Base-by-base conservation (phyloP, 352 stramenopile species). In the Globisporangium solare region DNA sequence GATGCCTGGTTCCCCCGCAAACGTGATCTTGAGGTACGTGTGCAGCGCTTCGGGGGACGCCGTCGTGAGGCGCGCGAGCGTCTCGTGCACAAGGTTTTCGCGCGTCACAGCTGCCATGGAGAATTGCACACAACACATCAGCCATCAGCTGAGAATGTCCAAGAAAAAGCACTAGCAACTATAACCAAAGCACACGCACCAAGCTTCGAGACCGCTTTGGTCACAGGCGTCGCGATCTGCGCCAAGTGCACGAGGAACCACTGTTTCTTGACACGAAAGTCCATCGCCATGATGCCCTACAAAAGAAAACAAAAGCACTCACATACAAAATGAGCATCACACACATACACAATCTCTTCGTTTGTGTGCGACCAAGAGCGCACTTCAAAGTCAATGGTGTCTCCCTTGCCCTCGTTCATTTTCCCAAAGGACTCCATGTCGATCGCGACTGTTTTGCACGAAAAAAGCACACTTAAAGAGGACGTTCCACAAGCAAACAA, bases 251-350 rank as follows among this genome's bases (percentile, higher is more conserved):
- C 68, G 35, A 92, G 71, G 67, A 92, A 92, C 81, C 81, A 92
- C 63, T 88, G 80, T 63, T 92, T 92, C 66, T 92, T 92, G 50
- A 77, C 68, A 12, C 74, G 79, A 48, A 92, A 92, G 21, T 82
- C 68, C 51, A 92, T 69, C 31, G 81, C 81, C 79, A 89, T 92
- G 54, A 89, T 76, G 39, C 81, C 81, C 64, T 80, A 42, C 1
- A 67, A 27, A 27, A 27, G 27, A 10, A 35, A 35, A 35, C 1
- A 35, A 11, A 35, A 35, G 10, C 27, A 35, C 10, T 35, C 27
- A 35, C 15, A 46, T 17, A 1, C 13, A 50, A 13, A 13, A 46
- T 41, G 32, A 15, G 3, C 18, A 48, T 40, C 6, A 31, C 41
- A 15, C 27, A 6, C 15, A 10, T 13, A 40, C 14, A 17, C 27